A percentile compares a stretch with the other conserved stretches of the same genome.
Evolutionary conservation across 306 rosid species (phyloP).

Genomic region (Glycyrrhiza uralensis): DNA sequence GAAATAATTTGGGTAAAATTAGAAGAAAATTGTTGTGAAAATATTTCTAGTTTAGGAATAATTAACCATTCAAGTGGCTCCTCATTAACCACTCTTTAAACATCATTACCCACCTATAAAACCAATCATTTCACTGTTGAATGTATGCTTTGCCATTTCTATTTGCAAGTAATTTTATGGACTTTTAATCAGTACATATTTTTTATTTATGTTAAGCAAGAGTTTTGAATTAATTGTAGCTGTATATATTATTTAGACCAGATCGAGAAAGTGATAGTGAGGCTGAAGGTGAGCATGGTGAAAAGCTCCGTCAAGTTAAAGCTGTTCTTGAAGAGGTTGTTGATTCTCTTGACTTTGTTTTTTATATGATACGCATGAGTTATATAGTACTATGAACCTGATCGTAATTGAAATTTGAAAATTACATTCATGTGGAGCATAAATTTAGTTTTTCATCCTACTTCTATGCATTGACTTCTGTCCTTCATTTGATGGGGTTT

Average conservation of each 20-base stretch:
- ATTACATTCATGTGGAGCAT: background rate
- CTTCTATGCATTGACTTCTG: background rate
- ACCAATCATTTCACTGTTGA: background rate
- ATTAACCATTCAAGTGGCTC: background rate
- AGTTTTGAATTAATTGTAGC: slow-evolving; percentile 24
- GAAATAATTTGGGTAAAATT: background rate
- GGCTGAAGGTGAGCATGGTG: slow-evolving; percentile 90
- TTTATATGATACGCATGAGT: background rate
- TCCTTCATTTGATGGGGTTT: slow-evolving; percentile 1
- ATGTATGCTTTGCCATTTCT: slow-evolving; percentile 6
- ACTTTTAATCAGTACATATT: background rate
- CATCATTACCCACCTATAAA: background rate
- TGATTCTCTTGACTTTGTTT: slow-evolving; percentile 8
- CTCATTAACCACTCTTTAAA: background rate
- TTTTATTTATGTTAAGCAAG: background rate
- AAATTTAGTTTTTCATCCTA: background rate
- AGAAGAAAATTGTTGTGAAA: background rate
- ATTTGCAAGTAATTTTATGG: background rate
- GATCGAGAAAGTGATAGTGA: slow-evolving; percentile 96
- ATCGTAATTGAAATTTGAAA: slow-evolving; percentile 2
- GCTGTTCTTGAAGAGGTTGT: slow-evolving; percentile 97
- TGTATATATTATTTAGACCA: slow-evolving; percentile 54
- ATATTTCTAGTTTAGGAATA: background rate
- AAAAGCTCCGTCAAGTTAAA: slow-evolving; percentile 97
- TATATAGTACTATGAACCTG: background rate